Evolutionary conservation across 805 yeast genomes (phyloP).

Genomic region (Schwanniomyces sp.): DNA sequence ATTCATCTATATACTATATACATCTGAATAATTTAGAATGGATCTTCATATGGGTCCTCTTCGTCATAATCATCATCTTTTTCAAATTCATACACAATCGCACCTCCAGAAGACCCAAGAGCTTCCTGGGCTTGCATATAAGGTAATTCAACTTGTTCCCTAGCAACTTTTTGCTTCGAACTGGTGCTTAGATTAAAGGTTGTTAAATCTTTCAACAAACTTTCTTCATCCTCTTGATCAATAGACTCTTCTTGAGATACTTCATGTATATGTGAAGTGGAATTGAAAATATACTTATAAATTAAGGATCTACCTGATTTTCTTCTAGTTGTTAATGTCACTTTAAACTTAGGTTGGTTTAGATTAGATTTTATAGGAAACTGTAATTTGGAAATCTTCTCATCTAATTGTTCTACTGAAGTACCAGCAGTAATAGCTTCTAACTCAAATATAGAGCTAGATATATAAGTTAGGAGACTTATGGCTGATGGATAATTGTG

Average conservation of each 20-base stretch:
- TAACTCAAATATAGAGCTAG: slow-evolving; percentile 70
- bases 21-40: slow-evolving; percentile 54
- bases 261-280: slow-evolving; percentile 43
- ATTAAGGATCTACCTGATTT: slow-evolving; percentile 79
- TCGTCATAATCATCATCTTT: slow-evolving; percentile 98
- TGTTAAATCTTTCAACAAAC: slow-evolving; percentile 67
- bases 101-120: slow-evolving; percentile 69
- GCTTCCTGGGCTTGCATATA: slow-evolving; percentile 82
- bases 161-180: slow-evolving; percentile 70
- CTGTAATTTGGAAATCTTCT: slow-evolving; percentile 35
- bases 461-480: slow-evolving; percentile 63
- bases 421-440: slow-evolving; percentile 38
- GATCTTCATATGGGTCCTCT: slow-evolving; percentile 97
- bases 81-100: slow-evolving; percentile 93
- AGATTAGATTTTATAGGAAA: slow-evolving; percentile 46
- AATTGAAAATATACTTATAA: slow-evolving; percentile 55
- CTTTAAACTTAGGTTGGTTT: slow-evolving; percentile 47
- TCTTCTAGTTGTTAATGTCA: slow-evolving; percentile 65
- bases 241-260: slow-evolving; percentile 18
- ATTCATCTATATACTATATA: background rate
- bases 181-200: slow-evolving; percentile 84
- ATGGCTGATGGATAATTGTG: slow-evolving; percentile 53
- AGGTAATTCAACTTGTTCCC: slow-evolving; percentile 88
- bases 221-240: slow-evolving; percentile 45
- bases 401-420: slow-evolving; percentile 52